Conservation (phyloP, 1,284 basidiomycete genomes). For the Pseudomicrostroma phylloplanum region DNA sequence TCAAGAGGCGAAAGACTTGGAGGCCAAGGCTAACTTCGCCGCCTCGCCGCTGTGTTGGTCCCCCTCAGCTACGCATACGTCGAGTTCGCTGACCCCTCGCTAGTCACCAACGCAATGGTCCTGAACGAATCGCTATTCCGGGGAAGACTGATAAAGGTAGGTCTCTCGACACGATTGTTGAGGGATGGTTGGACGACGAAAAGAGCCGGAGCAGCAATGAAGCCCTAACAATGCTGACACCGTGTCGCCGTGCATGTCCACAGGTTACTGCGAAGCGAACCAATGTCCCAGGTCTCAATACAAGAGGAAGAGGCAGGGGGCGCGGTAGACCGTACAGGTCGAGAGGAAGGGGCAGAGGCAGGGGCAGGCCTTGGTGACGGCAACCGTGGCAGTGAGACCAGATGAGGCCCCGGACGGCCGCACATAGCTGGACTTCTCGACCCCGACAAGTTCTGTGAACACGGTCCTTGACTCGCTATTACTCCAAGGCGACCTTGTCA, state of each 20-base stretch:
- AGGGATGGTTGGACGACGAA: background rate
- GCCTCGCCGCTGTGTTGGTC: background rate
- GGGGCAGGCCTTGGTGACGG: background rate
- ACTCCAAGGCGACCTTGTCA: background rate
- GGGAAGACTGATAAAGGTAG: slow-evolving; percentile 82
- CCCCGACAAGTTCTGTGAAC: too few species aligned
- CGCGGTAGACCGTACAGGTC: slow-evolving; percentile 23
- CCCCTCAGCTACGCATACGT: slow-evolving; percentile 74
- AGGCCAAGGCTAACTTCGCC: background rate
- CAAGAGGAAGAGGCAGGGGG: slow-evolving; percentile 39
- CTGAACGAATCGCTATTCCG: slow-evolving; percentile 93
- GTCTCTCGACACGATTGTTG: slow-evolving; percentile 21
- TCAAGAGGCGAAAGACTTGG: too few species aligned
- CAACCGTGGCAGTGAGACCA: slow-evolving; percentile 2
- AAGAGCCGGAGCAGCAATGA: background rate
- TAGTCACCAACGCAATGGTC: slow-evolving; percentile 85
- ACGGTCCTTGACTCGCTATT: background rate
- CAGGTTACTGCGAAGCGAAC: slow-evolving; percentile 48
- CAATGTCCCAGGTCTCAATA: slow-evolving; percentile 43
- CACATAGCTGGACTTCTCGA: too few species aligned
- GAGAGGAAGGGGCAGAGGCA: slow-evolving; percentile 14
- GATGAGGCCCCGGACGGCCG: background rate
- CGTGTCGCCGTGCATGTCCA: background rate
- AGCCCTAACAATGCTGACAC: background rate
- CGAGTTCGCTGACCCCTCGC: slow-evolving; percentile 90